Base-by-base conservation (phyloP, 768 basidiomycete species). In the Hericium erinaceus region DNA sequence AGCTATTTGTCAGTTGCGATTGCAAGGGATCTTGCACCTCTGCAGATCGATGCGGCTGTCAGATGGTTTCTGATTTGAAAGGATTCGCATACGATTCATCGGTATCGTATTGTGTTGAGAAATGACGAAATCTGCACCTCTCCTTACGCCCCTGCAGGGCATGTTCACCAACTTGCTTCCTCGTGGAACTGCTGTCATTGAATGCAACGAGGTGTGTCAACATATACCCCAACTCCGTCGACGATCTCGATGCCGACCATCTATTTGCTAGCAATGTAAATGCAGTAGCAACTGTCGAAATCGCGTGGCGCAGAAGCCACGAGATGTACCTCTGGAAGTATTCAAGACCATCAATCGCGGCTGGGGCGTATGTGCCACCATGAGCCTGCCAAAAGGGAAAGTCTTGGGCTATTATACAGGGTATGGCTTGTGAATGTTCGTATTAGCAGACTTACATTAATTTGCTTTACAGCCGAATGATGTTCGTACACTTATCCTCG, bases 331-430 rank as follows among this genome's bases (percentile, higher is more conserved):
- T 2, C 73, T 89, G 9, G 80, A 87, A 60, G 68, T 89, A n/a
- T 87, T 87, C 75, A 80, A 84, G 60, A 88, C 86, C 0, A 39
- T 55, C 4, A 64, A 70, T 18, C 72, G 77, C 56, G 87, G 87
- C 3, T 89, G 85, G 86, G 86, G 87, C 7, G 84, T 78, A 2
- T 74, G 84, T n/a, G 67, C 80, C 0, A 61, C 74, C 6, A 61
- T 65, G 0, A 63, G 70, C 26, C 61, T 88, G 0, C 67, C 68
- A 20, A 68, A 57, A 51, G 86, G 86, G 4, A 83, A 81, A 59
- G 80, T 88, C 3, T 59, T 89, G 24, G 87, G 87, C 2, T 70
- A 84, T 10, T 89, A 84, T 63, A 80, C 85, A 55, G 87, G 87
- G 87, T 86, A 63, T 38, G 74, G 65, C 12, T 3, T 55, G 48